These are phyloP conservation scores for Casuarina cunninghamiana DNA, from an alignment of 306 rosid species.

Conservation along the genomic window DNA sequence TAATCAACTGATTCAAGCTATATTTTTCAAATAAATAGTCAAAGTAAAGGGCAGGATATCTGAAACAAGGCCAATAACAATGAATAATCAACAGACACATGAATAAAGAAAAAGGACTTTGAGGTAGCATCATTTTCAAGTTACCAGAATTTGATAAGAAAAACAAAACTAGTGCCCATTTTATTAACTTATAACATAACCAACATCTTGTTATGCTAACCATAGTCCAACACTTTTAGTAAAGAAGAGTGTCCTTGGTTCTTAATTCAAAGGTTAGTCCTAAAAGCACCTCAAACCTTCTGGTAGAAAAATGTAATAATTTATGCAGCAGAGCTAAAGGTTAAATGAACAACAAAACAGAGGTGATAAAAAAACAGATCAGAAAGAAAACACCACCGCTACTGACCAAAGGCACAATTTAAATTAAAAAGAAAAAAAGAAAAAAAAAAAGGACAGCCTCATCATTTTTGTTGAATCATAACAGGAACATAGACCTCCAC, in stretches of 20 bases:
- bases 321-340: background rate
- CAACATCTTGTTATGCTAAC: background rate
- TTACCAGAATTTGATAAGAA: background rate
- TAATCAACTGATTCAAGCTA: slow-evolving; percentile 22
- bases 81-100: background rate
- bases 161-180: background rate
- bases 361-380: background rate
- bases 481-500: slow-evolving; percentile 11
- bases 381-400: background rate
- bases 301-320: background rate
- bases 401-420: background rate
- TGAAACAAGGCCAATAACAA: slow-evolving; percentile 11
- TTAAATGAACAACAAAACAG: background rate
- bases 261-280: background rate
- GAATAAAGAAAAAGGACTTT: slow-evolving; percentile 14
- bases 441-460: background rate
- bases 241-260: background rate
- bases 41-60: slow-evolving; percentile 22
- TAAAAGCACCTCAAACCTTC: background rate
- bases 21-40: slow-evolving; percentile 7
- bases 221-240: background rate
- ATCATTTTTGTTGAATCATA: background rate
- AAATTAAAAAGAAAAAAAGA: background rate
- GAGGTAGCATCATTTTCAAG: slow-evolving; percentile 3
- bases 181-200: background rate